phyloP scores from a whole-genome alignment of 1,139 yeast species.

The Kodamaea sp. region DNA sequence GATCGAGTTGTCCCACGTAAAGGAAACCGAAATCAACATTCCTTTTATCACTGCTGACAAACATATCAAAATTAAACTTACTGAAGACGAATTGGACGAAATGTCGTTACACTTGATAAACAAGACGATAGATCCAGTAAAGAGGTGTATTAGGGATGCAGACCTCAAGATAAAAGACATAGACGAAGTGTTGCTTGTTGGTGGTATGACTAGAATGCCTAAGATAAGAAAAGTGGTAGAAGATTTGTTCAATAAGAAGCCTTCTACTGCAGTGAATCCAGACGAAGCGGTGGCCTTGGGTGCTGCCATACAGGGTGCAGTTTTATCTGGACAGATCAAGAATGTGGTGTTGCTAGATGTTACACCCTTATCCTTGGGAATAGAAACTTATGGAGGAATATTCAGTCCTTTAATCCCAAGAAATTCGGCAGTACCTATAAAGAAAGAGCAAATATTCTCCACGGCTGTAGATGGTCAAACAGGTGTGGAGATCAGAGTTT shows the following conservation, averaged over 20 bases:
- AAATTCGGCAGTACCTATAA: constrained; percentile 75
- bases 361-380: constrained; percentile 76
- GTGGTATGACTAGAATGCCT: constrained; percentile 90
- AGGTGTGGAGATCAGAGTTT: constrained; percentile 75
- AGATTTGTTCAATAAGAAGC: constrained; percentile 55
- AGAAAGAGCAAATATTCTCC: constrained; percentile 69
- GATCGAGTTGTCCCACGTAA: constrained; percentile 66
- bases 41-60: constrained; percentile 60
- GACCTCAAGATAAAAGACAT: constrained; percentile 61
- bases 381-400: constrained; percentile 81
- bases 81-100: constrained; percentile 64
- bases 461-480: constrained; percentile 88
- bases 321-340: constrained; percentile 66
- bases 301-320: constrained; percentile 84
- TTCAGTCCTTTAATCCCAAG: constrained; percentile 76
- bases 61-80: constrained; percentile 53
- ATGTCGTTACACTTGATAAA: constrained; percentile 63
- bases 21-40: constrained; percentile 55
- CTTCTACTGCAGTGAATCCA: constrained; percentile 71
- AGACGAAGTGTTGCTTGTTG: constrained; percentile 73
- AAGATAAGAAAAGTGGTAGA: constrained; percentile 60
- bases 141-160: constrained; percentile 69
- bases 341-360: constrained; percentile 77
- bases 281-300: constrained; percentile 87
- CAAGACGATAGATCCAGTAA: constrained; percentile 65